Conservation (phyloP, 108 stramenopile species). For the Stephanodiscus triporus region DNA sequence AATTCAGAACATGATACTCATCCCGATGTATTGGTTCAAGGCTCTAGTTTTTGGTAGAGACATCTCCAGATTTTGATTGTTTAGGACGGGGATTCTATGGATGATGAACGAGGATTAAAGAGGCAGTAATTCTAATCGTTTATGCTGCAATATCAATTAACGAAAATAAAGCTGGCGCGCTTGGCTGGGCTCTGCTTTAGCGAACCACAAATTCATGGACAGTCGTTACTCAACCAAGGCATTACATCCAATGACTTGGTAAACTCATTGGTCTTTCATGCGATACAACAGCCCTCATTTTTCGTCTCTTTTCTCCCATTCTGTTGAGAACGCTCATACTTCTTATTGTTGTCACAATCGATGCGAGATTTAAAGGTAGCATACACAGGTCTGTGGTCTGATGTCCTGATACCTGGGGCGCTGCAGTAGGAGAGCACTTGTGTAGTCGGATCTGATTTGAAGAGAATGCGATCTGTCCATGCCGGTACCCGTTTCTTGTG, state of each 20-base stretch:
- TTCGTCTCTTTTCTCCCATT: slow-evolving; percentile 21
- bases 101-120: not conserved
- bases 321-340: slow-evolving; percentile 4
- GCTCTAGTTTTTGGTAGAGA: slow-evolving; percentile 92
- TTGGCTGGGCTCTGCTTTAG: not conserved
- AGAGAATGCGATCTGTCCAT: slow-evolving; percentile 98
- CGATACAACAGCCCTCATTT: slow-evolving; percentile 40
- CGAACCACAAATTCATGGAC: not conserved
- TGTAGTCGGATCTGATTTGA: slow-evolving; percentile 66
- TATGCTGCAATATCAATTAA: not conserved
- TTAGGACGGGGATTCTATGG: not conserved
- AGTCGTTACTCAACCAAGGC: not conserved
- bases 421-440: slow-evolving; percentile 74
- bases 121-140: not conserved
- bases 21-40: slow-evolving; percentile 99
- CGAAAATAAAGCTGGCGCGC: not conserved
- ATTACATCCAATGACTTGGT: not conserved
- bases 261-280: not conserved
- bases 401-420: slow-evolving; percentile 51
- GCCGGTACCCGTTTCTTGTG: slow-evolving; percentile 92
- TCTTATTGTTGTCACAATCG: slow-evolving; percentile 23
- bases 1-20: slow-evolving; percentile 77
- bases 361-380: slow-evolving; percentile 75
- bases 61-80: slow-evolving; percentile 54
- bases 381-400: slow-evolving; percentile 97